Conservation (phyloP, 1,139 yeast species). For the Hyphopichia burtonii region DNA sequence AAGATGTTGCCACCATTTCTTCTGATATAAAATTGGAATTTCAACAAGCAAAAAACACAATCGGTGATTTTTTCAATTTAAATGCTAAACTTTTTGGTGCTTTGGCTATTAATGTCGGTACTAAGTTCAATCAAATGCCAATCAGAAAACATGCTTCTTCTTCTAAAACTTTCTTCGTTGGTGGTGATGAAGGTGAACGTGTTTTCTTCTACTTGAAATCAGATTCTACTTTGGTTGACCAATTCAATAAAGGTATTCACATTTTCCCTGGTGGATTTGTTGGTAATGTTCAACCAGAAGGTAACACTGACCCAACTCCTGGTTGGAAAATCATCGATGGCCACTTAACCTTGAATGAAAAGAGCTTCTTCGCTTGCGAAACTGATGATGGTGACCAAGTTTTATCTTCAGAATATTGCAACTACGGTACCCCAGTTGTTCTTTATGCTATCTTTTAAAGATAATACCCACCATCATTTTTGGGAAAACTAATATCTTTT, state of each 20-base stretch:
- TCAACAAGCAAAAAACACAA: slow-evolving; percentile 1
- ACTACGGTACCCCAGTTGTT: slow-evolving; percentile 21
- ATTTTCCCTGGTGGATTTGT: slow-evolving; percentile 23
- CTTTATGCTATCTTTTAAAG: slow-evolving; percentile 7
- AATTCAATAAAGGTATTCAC: slow-evolving; percentile 20
- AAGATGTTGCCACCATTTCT: background rate
- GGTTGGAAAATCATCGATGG: slow-evolving; percentile 20
- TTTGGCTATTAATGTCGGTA: slow-evolving; percentile 21
- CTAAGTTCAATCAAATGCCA: slow-evolving; percentile 16
- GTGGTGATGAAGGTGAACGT: slow-evolving; percentile 20
- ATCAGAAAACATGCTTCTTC: slow-evolving; percentile 21
- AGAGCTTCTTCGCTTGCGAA: slow-evolving; percentile 20
- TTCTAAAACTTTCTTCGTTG: slow-evolving; percentile 25
- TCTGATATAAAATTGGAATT: background rate
- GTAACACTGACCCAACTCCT: slow-evolving; percentile 14
- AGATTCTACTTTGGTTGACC: slow-evolving; percentile 24
- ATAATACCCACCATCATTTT: no score
- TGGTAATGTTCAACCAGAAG: slow-evolving; percentile 23
- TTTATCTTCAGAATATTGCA: slow-evolving; percentile 20
- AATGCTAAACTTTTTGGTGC: slow-evolving; percentile 10
- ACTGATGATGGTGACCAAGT: slow-evolving; percentile 18
- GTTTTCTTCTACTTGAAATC: slow-evolving; percentile 17
- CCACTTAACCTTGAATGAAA: slow-evolving; percentile 17
- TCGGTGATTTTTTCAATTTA: background rate
- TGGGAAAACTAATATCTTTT: no score